These are phyloP conservation scores for Phytophthora hibernalis DNA, from an alignment of 352 stramenopile species.

Conservation along the genomic window DNA sequence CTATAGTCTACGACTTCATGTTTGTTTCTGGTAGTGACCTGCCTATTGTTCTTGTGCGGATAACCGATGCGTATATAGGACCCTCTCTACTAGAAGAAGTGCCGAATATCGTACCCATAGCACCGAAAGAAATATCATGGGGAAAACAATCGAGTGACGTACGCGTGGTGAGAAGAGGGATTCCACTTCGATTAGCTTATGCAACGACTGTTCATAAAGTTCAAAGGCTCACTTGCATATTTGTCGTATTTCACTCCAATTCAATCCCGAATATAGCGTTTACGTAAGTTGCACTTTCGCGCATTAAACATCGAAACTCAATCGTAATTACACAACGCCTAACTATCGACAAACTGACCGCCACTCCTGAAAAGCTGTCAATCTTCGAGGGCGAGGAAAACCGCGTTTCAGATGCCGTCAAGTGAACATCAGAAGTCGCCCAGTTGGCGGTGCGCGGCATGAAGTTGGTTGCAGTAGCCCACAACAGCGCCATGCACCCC, in stretches of 20 bases:
- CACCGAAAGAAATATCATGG: neutral
- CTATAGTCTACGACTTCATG: neutral
- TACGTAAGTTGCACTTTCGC: neutral
- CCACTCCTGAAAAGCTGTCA: no score
- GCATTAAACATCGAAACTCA: neutral
- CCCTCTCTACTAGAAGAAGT: neutral
- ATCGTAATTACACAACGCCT: neutral
- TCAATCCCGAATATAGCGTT: conserved; percentile 1
- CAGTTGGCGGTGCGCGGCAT: no score
- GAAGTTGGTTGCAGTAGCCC: no score
- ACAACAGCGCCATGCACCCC: no score
- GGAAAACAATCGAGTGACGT: conserved; percentile 1
- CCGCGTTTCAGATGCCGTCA: no score
- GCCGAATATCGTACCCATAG: conserved; percentile 2
- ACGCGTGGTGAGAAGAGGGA: conserved; percentile 1
- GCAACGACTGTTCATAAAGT: conserved; percentile 4
- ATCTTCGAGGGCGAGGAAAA: no score
- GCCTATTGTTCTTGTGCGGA: neutral
- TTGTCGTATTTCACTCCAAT: conserved; percentile 1
- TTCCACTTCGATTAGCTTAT: neutral
- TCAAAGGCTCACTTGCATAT: neutral
- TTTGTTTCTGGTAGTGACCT: neutral
- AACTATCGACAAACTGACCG: no score
- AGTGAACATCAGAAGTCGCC: no score
- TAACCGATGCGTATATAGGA: neutral